phyloP scores from a whole-genome alignment of 495 filamentous ascomycete genomes.

The Penicillium canariense region DNA sequence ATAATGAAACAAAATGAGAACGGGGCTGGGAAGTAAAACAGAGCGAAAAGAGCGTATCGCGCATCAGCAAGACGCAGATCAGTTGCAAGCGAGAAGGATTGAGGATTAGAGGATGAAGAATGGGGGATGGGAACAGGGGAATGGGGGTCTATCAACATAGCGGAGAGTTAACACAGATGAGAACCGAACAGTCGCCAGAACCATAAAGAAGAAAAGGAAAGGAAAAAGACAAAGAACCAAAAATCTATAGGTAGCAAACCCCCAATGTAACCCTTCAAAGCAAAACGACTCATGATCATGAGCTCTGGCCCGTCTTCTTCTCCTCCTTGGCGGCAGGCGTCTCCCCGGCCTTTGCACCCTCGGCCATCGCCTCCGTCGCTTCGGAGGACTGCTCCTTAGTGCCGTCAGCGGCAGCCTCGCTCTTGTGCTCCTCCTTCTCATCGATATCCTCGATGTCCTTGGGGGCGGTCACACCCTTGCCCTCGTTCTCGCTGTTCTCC shows the following conservation, averaged over 20 bases:
- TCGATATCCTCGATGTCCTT: conserved; percentile 83
- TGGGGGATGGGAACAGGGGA: background rate
- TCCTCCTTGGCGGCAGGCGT: conserved; percentile 22
- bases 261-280: conserved; percentile 7
- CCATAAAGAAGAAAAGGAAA: background rate
- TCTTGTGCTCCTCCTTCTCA: conserved; percentile 57
- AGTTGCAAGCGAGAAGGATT: background rate
- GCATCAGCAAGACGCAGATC: conserved; percentile 1
- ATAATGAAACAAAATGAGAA: background rate
- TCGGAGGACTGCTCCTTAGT: conserved; percentile 37
- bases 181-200: conserved; percentile 18
- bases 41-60: background rate
- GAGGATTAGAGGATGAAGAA: conserved; percentile 2
- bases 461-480: conserved; percentile 50
- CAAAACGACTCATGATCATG: conserved; percentile 19
- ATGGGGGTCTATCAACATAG: conserved; percentile 27
- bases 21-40: background rate
- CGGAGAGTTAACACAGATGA: conserved; percentile 26
- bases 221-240: conserved; percentile 5
- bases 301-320: conserved; percentile 30
- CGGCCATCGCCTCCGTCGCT: conserved; percentile 41
- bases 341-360: conserved; percentile 39
- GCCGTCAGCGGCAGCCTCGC: conserved; percentile 24
- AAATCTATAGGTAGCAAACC: conserved; percentile 17
- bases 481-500: conserved; percentile 76